Evolutionary conservation across 2,329 filamentous ascomycete genomes (phyloP), one percentile per base, ranked within the genome.

Genomic region (Botryotinia convoluta): DNA sequence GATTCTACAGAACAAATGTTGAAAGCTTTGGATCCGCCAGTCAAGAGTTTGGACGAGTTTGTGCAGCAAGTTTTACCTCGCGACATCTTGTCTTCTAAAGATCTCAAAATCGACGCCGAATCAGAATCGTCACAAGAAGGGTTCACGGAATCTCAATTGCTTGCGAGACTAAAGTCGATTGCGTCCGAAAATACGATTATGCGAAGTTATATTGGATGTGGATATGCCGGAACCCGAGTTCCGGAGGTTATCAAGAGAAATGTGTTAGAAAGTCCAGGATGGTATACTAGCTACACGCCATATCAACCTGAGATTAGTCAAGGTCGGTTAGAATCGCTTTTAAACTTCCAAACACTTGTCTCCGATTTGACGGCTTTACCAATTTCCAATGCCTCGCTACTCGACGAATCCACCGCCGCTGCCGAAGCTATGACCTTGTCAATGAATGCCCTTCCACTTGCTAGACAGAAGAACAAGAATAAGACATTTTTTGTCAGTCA

Each of bases 291-390:
- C 84, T 98, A 98, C 83, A 98, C 95, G 0, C 95, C 95, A 26
- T 98, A 98, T 83, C 95, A 98, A 84, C 92, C 95, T 3, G 95
- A 98, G 84, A 97, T 98, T 85, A 97, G 94, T 82, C 95, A 98
- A 84, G 95, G 95, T 51, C 91, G 95, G 72, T 84, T 98, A 75
- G 94, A 98, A 86, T 97, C 94, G 9, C 85, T 98, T 71, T 86
- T 98, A 76, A 98, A 98, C 86, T 98, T 94, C 85, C 95, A 98
- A 86, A 98, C 95, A 29, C 87, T 98, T 85, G 92, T 97, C 14
- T 90, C 91, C 3, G 95, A 98, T 81, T 85, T 98, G 76, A 98
- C 95, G 0, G 94, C 89, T 1, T 87, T 98, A 44, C 89, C 93
- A 35, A 94, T 98, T 76, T 90, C 95, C 75, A 98, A 98, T 85